Evolutionary conservation across 2,329 filamentous ascomycete species (phyloP).

Genomic region (Lachnellula occidentalis): DNA sequence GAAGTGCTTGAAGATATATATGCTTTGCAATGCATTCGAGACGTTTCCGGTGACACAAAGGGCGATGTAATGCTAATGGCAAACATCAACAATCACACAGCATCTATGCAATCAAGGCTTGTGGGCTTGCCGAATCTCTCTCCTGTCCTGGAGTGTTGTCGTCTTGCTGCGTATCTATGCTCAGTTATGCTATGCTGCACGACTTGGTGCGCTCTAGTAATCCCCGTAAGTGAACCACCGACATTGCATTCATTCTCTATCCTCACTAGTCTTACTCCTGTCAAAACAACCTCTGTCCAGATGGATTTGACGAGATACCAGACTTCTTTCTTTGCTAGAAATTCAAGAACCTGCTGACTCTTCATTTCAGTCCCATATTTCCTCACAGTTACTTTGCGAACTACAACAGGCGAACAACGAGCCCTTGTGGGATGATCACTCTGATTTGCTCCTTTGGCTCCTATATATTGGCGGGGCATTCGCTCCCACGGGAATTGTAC

Average conservation of each 20-base stretch:
- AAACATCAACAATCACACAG: slow-evolving; percentile 36
- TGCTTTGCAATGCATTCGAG: slow-evolving; percentile 36
- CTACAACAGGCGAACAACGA: slow-evolving; percentile 29
- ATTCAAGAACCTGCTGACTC: slow-evolving; percentile 5
- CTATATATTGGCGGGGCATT: slow-evolving; percentile 36
- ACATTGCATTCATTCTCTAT: slow-evolving; percentile 3
- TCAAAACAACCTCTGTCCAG: neutral
- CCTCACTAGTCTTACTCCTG: neutral
- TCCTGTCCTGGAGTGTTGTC: slow-evolving; percentile 31
- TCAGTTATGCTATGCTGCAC: slow-evolving; percentile 38
- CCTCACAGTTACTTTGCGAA: slow-evolving; percentile 30
- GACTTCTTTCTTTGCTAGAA: no score
- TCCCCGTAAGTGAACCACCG: slow-evolving; percentile 34
- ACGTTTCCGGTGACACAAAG: slow-evolving; percentile 15
- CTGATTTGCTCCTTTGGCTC: slow-evolving; percentile 34
- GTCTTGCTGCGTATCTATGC: slow-evolving; percentile 38
- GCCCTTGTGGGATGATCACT: slow-evolving; percentile 30
- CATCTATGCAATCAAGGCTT: slow-evolving; percentile 39
- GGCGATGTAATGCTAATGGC: slow-evolving; percentile 28
- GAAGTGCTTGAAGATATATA: slow-evolving; percentile 36
- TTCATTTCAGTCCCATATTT: slow-evolving; percentile 27
- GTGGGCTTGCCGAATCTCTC: slow-evolving; percentile 22
- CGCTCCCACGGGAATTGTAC: slow-evolving; percentile 27
- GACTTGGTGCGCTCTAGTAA: slow-evolving; percentile 34
- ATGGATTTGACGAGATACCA: no score